Conservation (phyloP, 23 red algal genomes). For the Agarophyton chilense region DNA sequence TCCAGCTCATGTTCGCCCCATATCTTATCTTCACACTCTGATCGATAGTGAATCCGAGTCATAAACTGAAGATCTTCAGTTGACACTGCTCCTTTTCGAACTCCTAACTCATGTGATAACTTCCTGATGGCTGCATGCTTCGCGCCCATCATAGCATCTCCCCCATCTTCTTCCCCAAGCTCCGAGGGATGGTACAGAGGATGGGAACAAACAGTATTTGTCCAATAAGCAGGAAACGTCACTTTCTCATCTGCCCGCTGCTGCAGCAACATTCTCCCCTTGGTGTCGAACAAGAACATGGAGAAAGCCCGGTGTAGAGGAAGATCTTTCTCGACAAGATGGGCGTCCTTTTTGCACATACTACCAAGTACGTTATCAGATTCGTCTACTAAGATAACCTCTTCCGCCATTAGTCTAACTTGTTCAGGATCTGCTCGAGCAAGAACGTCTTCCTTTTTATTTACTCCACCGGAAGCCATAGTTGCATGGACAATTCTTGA, state of each 20-base stretch:
- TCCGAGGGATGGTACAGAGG: constrained; percentile 76
- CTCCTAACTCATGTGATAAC: constrained; percentile 91
- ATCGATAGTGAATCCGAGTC: constrained; percentile 91
- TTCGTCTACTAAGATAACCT: constrained; percentile 76
- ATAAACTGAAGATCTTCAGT: constrained; percentile 78
- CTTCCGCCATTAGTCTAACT: constrained; percentile 74
- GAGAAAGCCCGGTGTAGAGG: constrained; percentile 94
- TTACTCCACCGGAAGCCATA: not conserved
- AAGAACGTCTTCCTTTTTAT: constrained; percentile 10
- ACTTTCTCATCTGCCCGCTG: constrained; percentile 87
- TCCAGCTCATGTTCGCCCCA: constrained; percentile 99
- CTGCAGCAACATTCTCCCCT: constrained; percentile 82
- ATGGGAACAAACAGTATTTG: constrained; percentile 96
- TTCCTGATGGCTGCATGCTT: constrained; percentile 90
- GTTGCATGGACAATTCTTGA: not conserved
- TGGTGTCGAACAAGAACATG: constrained; percentile 87
- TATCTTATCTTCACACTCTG: constrained; percentile 54
- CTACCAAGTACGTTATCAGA: constrained; percentile 57
- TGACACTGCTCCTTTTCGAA: constrained; percentile 21
- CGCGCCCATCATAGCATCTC: constrained; percentile 55
- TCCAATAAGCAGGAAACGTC: constrained; percentile 92
- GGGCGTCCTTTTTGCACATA: constrained; percentile 77
- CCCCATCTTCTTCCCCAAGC: constrained; percentile 31
- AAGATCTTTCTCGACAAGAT: constrained; percentile 62
- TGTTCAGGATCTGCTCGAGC: constrained; percentile 72